Percentiles rank a stretch among this genome's conserved stretches.
Conservation (phyloP, 495 filamentous ascomycete species). For the Articulospora tetracladia region DNA sequence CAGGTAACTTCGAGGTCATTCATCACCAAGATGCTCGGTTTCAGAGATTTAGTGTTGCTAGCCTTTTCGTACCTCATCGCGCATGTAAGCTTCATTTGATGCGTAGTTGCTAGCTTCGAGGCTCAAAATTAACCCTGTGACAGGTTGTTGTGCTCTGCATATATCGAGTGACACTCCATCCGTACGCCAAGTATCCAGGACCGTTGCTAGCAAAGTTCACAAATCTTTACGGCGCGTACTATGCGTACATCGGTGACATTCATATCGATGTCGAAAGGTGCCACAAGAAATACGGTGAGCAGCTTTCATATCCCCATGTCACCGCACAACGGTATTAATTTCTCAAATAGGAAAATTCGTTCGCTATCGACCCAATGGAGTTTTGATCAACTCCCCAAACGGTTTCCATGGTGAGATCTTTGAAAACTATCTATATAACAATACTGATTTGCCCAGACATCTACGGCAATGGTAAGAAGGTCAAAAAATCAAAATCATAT, state of each 20-base stretch:
- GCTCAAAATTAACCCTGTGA: slow-evolving; percentile 5
- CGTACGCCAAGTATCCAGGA: slow-evolving; percentile 36
- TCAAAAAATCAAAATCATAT: slow-evolving; percentile 59
- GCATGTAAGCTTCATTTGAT: no score
- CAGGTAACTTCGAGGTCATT: no score
- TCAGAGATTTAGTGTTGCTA: no score
- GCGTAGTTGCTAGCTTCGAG: no score
- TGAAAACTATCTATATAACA: not conserved
- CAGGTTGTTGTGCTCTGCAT: slow-evolving; percentile 8
- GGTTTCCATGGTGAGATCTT: not conserved
- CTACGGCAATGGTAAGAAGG: slow-evolving; percentile 54
- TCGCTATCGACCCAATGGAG: slow-evolving; percentile 2
- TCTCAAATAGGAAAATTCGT: slow-evolving; percentile 1
- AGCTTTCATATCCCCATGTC: not conserved
- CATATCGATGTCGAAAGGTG: slow-evolving; percentile 14
- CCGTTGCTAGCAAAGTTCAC: slow-evolving; percentile 34
- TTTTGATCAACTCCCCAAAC: not conserved
- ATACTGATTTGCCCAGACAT: slow-evolving; percentile 33
- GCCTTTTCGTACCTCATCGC: no score
- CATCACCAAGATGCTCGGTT: no score
- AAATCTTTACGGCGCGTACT: slow-evolving; percentile 4
- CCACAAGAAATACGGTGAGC: slow-evolving; percentile 24
- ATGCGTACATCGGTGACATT: slow-evolving; percentile 14
- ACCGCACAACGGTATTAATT: not conserved
- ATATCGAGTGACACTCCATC: slow-evolving; percentile 36